Evolutionary conservation across 768 basidiomycete genomes (phyloP).

Genomic region (Podaxis rugospora): DNA sequence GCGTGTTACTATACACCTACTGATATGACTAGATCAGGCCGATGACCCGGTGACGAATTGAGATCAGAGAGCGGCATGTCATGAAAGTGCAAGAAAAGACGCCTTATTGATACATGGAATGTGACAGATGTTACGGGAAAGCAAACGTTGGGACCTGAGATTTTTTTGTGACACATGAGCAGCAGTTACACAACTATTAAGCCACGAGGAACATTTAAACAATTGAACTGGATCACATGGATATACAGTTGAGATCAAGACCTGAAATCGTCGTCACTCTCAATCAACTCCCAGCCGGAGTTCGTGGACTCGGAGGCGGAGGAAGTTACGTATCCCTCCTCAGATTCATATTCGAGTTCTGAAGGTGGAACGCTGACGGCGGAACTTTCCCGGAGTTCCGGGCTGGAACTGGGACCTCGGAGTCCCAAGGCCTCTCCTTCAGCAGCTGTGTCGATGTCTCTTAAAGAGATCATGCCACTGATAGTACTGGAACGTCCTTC

Average conservation of each 20-base stretch:
- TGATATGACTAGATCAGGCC: background rate
- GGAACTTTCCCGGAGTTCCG: constrained; percentile 9
- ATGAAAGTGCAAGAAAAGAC: background rate
- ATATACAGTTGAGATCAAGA: background rate
- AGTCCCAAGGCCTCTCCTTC: background rate
- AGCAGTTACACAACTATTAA: background rate
- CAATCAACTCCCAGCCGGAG: constrained; percentile 14
- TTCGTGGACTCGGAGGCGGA: background rate
- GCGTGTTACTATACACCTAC: background rate
- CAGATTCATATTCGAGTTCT: constrained; percentile 9
- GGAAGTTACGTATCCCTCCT: constrained; percentile 1
- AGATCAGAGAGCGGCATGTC: background rate
- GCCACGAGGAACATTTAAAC: background rate
- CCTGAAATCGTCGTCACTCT: background rate
- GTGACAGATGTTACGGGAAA: background rate
- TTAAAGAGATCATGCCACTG: background rate
- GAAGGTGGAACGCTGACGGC: background rate
- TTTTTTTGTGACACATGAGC: background rate
- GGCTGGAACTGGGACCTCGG: background rate
- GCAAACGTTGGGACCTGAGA: background rate
- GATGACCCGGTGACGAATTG: background rate
- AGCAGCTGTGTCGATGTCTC: background rate
- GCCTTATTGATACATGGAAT: background rate
- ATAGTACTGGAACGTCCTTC: background rate
- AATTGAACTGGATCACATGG: background rate